Conservation (phyloP, 2,329 filamentous ascomycete species). For the Venturiaceae sp. region DNA sequence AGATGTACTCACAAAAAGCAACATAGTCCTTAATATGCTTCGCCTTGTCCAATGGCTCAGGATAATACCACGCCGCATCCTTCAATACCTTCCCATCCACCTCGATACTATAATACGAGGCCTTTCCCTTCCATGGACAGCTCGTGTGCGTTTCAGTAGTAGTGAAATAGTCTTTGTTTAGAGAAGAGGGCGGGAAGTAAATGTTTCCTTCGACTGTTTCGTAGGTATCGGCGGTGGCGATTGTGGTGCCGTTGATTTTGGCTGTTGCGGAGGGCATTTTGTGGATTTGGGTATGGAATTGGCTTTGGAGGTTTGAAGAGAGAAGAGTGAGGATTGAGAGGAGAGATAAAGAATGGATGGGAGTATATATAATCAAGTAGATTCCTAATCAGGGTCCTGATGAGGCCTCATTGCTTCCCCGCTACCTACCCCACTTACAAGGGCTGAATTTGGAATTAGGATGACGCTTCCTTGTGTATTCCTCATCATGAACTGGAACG, state of each 20-base stretch:
- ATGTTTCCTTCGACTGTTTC: slow-evolving; percentile 43
- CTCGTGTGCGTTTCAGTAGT: slow-evolving; percentile 37
- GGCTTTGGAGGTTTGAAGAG: background rate
- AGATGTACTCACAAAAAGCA: slow-evolving; percentile 43
- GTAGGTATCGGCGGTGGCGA: slow-evolving; percentile 42
- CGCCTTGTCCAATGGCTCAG: slow-evolving; percentile 37
- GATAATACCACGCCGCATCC: slow-evolving; percentile 52
- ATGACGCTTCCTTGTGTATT: background rate
- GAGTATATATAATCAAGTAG: background rate
- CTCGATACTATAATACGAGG: slow-evolving; percentile 46
- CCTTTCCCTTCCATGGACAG: slow-evolving; percentile 49
- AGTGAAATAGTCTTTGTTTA: slow-evolving; percentile 32
- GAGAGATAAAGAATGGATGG: background rate
- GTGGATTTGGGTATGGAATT: background rate
- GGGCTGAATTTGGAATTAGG: background rate
- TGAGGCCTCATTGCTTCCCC: background rate
- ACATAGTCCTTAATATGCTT: slow-evolving; percentile 44
- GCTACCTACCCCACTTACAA: background rate
- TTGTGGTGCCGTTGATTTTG: slow-evolving; percentile 35
- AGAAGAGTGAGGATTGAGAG: background rate
- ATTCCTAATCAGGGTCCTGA: background rate
- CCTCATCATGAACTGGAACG: background rate
- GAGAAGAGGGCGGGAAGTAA: slow-evolving; percentile 14
- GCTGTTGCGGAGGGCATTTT: slow-evolving; percentile 29
- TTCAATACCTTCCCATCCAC: slow-evolving; percentile 37